Conservation (phyloP, 345 rosid genomes). For the Combretum micranthum region DNA sequence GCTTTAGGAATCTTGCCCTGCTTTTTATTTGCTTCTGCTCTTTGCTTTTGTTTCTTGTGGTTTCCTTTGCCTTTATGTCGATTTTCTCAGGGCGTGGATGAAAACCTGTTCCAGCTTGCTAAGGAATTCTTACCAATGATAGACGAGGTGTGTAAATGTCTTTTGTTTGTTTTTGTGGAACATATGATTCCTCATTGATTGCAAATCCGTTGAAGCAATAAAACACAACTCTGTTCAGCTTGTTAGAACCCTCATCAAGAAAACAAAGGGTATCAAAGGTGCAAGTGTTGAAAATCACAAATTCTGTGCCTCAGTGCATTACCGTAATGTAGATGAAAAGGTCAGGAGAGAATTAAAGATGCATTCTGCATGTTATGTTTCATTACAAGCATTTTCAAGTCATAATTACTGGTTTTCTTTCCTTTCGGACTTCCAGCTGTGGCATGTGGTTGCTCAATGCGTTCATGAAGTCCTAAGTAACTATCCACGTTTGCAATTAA, state of each 20-base stretch:
- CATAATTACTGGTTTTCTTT: constrained; percentile 2
- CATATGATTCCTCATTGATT: too few species aligned
- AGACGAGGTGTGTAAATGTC: constrained; percentile 38
- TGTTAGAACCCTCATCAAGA: constrained; percentile 63
- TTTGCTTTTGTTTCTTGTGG: background rate
- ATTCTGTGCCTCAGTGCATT: constrained; percentile 90
- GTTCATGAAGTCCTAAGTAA: constrained; percentile 70
- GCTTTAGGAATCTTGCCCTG: background rate
- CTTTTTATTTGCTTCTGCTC: too few species aligned
- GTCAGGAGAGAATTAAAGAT: constrained; percentile 19
- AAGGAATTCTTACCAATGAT: constrained; percentile 72
- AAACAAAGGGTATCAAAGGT: constrained; percentile 62
- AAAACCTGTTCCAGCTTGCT: constrained; percentile 80
- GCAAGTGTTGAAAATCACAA: constrained; percentile 89
- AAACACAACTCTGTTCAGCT: constrained; percentile 28
- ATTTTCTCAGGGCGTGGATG: constrained; percentile 53
- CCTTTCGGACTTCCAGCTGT: constrained; percentile 36
- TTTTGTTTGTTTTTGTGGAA: background rate
- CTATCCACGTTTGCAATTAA: constrained; percentile 62
- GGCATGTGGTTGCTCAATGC: constrained; percentile 63
- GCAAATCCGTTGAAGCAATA: too few species aligned
- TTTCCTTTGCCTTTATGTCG: background rate
- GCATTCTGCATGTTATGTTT: background rate
- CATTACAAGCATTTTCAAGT: background rate
- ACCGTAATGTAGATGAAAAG: constrained; percentile 89